Base-by-base conservation (phyloP, 2,329 filamentous ascomycete genomes). In the Daldinia eschscholtzii region DNA sequence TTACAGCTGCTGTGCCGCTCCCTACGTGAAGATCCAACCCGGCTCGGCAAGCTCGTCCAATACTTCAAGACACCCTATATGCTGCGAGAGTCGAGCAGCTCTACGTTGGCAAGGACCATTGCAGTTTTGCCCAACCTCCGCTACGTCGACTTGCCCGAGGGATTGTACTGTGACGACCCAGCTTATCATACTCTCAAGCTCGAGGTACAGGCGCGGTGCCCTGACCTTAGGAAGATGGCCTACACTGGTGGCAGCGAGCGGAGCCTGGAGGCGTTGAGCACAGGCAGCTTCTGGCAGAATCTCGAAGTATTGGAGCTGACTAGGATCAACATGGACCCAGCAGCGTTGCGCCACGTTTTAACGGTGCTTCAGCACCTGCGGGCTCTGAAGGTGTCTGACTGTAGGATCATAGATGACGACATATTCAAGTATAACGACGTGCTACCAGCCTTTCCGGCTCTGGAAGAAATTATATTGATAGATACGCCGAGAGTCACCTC, bases 41-140 rank as follows among this genome's bases (percentile, higher is more conserved):
- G 86, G 28, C 82, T 97, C 52, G 93, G 91, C 37, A 83, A 87
- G 62, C 83, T 89, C 46, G 93, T 97, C 4, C 83, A 91, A 76
- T 94, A 91, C 74, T 85, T 98, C 76, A 97, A 97, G 83, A 90
- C 93, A 66, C 93, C 95, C 6, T 98, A 97, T 80, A 98, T 98
- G 95, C 91, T 95, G 61, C 90, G 95, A 65, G 93, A 98, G 82
- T 92, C 92, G 1, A 92, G 88, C 78, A 93, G 96, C 78, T 87
- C 92, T 61, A 92, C 95, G 70, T 87, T 98, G 56, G 94, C 95
- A 9, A 89, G 94, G 57, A 93, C 92, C 28, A 91, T 98, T 55
- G 93, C 93, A 41, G 92, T 94, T 26, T 86, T 95, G 48, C 93
- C 93, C 33, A 94, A 95, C 76, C 84, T 98, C 50, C 91, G 89